Evolutionary conservation across 2,329 filamentous ascomycete genomes (phyloP), one percentile per base, ranked within the genome.

Genomic region (Talaromyces verruculosus): DNA sequence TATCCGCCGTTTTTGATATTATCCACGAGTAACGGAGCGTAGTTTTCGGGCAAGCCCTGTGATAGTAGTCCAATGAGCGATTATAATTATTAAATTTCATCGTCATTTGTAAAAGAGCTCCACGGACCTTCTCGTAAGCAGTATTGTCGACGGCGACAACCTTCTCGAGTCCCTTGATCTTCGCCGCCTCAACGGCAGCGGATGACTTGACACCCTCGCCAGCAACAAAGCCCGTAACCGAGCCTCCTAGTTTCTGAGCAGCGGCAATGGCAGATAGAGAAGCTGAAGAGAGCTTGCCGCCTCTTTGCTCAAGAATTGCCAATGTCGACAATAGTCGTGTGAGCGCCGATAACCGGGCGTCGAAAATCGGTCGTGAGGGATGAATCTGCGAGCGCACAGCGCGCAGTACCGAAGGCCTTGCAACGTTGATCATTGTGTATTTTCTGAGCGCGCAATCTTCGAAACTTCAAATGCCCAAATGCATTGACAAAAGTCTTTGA

Each of bases 1-100:
- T 93, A 98, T 67, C 89, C 91, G 67, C 92, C 93, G 77, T 95
- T 95, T 83, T 96, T 96, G 80, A 98, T 94, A 80, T 98, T 99
- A 79, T 98, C 94, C 61, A 93, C 91, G 47, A 99, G 84, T 57
- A 99, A 84, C 65, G 93, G 91, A n/a, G 94, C 95, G 76, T 87
- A 98, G 83, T 92, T 97, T 82, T 99, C 95, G 62, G 95, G 89
- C 1, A 99, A 86, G 60, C 93, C 92, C 91, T 93, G 1, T 57
- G 19, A 70, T 33, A 61, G 17, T n/a, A 43, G 7, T 28, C 19
- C 47, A 30, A 39, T 41, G 3, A 45, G n/a, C n/a, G n/a, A n/a
- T n/a, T n/a, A n/a, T n/a, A n/a, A n/a, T n/a, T n/a, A n/a, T n/a
- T n/a, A n/a, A n/a, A n/a, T n/a, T n/a, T n/a, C n/a, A n/a, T n/a